Conservation (phyloP, 345 rosid species). For the Conringia planisiliqua region DNA sequence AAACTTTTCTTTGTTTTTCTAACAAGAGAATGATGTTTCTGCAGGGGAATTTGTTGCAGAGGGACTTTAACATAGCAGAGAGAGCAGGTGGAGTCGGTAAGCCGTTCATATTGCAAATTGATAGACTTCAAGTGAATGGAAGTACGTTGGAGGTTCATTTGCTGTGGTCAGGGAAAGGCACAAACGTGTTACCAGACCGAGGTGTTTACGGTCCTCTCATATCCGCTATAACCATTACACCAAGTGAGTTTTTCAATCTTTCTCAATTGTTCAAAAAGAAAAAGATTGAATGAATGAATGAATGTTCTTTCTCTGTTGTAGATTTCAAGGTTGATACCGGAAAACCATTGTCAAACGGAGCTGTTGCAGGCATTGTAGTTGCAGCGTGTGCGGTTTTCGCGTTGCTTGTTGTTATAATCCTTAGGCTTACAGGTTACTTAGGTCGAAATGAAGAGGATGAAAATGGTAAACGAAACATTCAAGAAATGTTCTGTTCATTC, state of each 20-base stretch:
- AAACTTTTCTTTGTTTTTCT: background rate
- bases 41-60: slow-evolving; percentile 56
- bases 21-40: background rate
- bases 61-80: slow-evolving; percentile 62
- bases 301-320: slow-evolving; percentile 27
- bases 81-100: slow-evolving; percentile 73
- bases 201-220: slow-evolving; percentile 88
- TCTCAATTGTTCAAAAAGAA: background rate
- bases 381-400: slow-evolving; percentile 42
- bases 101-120: slow-evolving; percentile 26
- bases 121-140: slow-evolving; percentile 44
- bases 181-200: slow-evolving; percentile 56
- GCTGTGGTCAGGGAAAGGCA: slow-evolving; percentile 83
- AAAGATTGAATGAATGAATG: background rate
- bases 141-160: slow-evolving; percentile 75
- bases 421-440: slow-evolving; percentile 50
- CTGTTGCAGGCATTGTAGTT: slow-evolving; percentile 59
- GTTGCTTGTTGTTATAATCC: slow-evolving; percentile 39
- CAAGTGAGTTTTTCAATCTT: slow-evolving; percentile 46
- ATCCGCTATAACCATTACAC: slow-evolving; percentile 69
- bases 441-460: slow-evolving; percentile 55
- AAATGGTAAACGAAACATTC: slow-evolving; percentile 40
- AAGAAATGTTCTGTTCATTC: background rate
- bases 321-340: slow-evolving; percentile 61
- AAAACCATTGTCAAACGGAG: slow-evolving; percentile 54